These are phyloP conservation scores for Chrysosporium keratinophilum DNA, from an alignment of 2,329 filamentous ascomycete genomes.

Conservation along the genomic window DNA sequence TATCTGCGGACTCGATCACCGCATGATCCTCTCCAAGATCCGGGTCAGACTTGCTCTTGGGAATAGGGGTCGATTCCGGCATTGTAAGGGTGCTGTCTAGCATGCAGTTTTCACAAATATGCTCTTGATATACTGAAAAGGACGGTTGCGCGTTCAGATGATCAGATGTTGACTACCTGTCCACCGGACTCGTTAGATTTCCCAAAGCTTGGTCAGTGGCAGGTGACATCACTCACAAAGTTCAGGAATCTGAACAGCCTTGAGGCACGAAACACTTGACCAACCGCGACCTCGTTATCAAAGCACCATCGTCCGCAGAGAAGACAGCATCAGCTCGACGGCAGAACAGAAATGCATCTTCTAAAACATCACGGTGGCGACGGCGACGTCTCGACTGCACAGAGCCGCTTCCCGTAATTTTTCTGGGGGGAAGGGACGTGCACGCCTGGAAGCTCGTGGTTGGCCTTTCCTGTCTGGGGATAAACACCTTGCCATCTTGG, in stretches of 20 bases:
- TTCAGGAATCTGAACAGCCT: background rate
- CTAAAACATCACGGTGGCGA: background rate
- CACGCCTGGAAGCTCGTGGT: constrained; percentile 12
- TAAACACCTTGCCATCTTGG: background rate
- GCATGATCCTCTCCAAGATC: constrained; percentile 16
- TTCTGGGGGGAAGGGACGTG: constrained; percentile 12
- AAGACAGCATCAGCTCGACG: background rate
- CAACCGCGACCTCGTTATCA: too few species aligned
- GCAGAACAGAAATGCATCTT: background rate
- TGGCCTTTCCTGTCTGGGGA: constrained; percentile 9
- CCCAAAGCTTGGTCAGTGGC: background rate
- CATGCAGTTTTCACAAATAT: background rate
- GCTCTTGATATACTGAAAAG: background rate
- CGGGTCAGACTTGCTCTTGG: constrained; percentile 21
- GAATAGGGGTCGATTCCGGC: constrained; percentile 20
- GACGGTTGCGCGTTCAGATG: background rate
- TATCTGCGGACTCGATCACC: constrained; percentile 1
- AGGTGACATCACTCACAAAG: constrained; percentile 8
- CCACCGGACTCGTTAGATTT: background rate
- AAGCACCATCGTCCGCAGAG: background rate
- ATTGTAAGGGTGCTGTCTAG: constrained; percentile 15
- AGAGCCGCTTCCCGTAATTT: background rate
- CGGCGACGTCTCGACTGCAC: background rate
- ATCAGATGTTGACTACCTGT: background rate
- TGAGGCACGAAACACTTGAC: too few species aligned